phyloP scores from a whole-genome alignment of 108 stramenopile species.

The Conticribra guillardii region DNA sequence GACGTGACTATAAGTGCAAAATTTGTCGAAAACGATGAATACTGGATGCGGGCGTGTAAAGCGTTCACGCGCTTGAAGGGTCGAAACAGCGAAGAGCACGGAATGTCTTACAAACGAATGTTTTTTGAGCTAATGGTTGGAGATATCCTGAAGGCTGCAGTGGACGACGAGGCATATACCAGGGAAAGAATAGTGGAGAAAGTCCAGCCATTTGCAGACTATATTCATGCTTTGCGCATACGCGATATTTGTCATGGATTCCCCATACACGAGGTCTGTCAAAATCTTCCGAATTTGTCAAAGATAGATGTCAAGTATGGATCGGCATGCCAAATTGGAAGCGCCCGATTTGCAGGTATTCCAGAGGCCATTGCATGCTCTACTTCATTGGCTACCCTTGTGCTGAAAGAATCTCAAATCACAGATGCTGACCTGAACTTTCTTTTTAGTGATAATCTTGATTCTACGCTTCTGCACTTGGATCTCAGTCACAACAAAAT shows the following conservation, averaged over 20 bases:
- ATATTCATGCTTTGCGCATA: constrained; percentile 13
- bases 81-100: constrained; percentile 5
- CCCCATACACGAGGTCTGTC: constrained; percentile 2
- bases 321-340: not conserved
- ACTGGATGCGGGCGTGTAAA: constrained; percentile 6
- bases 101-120: constrained; percentile 12
- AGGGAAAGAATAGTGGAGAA: not conserved
- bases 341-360: not conserved
- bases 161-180: not conserved
- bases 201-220: constrained; percentile 8
- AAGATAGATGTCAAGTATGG: constrained; percentile 6
- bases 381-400: not conserved
- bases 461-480: constrained; percentile 7
- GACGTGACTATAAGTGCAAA: not conserved
- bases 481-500: constrained; percentile 21
- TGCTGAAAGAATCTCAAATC: constrained; percentile 11
- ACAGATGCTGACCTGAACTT: not conserved
- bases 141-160: not conserved
- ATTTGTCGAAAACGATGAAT: not conserved
- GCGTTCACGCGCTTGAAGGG: not conserved
- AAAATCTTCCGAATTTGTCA: constrained; percentile 6
- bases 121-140: constrained; percentile 8
- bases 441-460: not conserved
- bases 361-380: not conserved
- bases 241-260: not conserved